Evolutionary conservation across 179 eudicot genomes (phyloP).

Genomic region (Heliamphora pulchella): DNA sequence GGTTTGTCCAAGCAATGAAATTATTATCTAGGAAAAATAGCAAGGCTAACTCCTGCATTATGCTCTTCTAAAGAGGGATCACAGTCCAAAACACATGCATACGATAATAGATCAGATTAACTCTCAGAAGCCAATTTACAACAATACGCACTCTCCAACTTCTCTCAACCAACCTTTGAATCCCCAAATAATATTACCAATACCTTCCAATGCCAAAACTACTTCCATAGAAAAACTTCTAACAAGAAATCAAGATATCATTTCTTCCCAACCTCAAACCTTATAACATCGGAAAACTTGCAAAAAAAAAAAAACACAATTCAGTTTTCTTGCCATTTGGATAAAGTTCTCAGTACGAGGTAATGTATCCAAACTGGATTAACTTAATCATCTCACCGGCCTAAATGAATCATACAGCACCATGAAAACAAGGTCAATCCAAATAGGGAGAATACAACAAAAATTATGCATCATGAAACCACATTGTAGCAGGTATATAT

Average conservation of each 20-base stretch:
- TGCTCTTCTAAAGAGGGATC: background rate
- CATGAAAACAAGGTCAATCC: background rate
- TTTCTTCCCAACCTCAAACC: background rate
- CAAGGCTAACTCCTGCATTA: no score
- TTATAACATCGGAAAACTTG: background rate
- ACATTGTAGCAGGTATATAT: no score
- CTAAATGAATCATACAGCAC: background rate
- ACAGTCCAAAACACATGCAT: no score
- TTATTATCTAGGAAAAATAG: no score
- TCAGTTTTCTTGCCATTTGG: background rate
- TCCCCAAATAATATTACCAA: background rate
- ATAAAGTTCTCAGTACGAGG: background rate
- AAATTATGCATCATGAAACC: background rate
- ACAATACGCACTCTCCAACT: background rate
- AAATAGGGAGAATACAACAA: background rate
- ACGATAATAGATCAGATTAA: no score
- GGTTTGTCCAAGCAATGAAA: no score
- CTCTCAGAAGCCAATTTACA: no score
- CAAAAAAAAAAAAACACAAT: background rate
- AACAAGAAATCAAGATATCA: no score
- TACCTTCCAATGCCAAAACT: background rate
- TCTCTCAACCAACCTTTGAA: background rate
- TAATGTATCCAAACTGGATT: background rate
- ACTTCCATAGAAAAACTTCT: background rate
- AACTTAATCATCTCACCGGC: background rate